phyloP scores from a whole-genome alignment of 129 eudicot genomes.

The Saposhnikovia divaricata region DNA sequence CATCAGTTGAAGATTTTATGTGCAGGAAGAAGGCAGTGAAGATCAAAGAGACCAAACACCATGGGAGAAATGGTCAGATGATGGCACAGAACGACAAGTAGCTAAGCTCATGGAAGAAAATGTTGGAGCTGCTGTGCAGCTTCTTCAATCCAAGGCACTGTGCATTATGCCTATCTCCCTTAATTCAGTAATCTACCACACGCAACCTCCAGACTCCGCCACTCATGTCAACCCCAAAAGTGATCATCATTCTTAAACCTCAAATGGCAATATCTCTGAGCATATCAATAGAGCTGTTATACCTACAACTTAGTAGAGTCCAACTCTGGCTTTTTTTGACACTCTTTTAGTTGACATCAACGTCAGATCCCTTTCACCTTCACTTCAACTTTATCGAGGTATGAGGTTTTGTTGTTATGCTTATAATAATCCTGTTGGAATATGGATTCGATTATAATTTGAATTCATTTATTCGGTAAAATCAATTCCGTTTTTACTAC shows the following conservation, averaged over 20 bases:
- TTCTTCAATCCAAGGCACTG: constrained; percentile 92
- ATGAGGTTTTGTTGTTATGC: constrained; percentile 1
- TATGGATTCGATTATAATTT: no score
- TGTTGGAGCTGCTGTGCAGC: constrained; percentile 90
- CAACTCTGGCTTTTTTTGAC: neutral
- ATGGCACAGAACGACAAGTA: constrained; percentile 89
- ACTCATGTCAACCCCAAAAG: constrained; percentile 63
- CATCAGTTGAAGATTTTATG: constrained; percentile 1
- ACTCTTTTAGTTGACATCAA: neutral
- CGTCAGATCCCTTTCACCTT: neutral
- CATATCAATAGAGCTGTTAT: constrained; percentile 28
- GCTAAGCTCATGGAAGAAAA: constrained; percentile 96
- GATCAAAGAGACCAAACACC: constrained; percentile 73
- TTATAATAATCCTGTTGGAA: no score
- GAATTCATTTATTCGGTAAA: no score
- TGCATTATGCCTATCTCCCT: constrained; percentile 97
- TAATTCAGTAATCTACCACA: constrained; percentile 81
- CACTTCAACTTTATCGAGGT: constrained; percentile 11
- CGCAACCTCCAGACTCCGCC: constrained; percentile 63
- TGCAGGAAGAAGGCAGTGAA: constrained; percentile 65
- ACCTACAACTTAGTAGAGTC: neutral
- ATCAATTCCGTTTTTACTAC: no score
- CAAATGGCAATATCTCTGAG: constrained; percentile 9
- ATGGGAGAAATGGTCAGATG: constrained; percentile 98
- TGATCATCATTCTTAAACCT: constrained; percentile 49